Percentiles rank a stretch among this genome's conserved stretches.
phyloP scores from a whole-genome alignment of 805 yeast species.

The Torulaspora maleeae region DNA sequence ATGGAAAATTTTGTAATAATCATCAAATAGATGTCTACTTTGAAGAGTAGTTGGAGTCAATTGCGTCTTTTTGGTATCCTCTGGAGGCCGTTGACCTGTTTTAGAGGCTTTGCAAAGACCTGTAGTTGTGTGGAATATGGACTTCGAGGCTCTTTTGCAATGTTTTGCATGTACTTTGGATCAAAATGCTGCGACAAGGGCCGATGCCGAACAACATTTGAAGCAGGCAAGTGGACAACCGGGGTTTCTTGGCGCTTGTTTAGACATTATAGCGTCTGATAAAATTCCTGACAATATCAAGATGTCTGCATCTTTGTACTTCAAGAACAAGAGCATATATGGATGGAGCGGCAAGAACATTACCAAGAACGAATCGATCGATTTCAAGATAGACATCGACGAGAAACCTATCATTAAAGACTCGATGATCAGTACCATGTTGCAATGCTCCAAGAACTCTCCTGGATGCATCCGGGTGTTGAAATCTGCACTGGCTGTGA shows the following conservation, averaged over 20 bases:
- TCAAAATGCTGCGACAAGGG: conserved; percentile 56
- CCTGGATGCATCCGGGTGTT: conserved; percentile 41
- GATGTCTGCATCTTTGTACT: conserved; percentile 73
- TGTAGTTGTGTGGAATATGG: conserved; percentile 45
- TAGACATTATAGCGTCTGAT: conserved; percentile 60
- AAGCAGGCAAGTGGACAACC: conserved; percentile 51
- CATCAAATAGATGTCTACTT: not conserved
- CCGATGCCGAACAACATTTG: conserved; percentile 65
- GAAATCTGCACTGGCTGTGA: conserved; percentile 48
- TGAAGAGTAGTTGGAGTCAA: not conserved
- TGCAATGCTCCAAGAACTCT: conserved; percentile 41
- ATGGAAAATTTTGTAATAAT: conserved; percentile 7
- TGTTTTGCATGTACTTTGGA: conserved; percentile 78
- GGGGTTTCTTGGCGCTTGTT: conserved; percentile 78
- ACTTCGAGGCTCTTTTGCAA: conserved; percentile 58
- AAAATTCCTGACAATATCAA: conserved; percentile 51
- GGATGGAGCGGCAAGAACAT: conserved; percentile 49
- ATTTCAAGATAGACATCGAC: conserved; percentile 48
- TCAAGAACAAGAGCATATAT: conserved; percentile 66
- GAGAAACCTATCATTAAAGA: conserved; percentile 74
- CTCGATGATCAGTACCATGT: conserved; percentile 60
- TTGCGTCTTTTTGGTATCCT: not conserved
- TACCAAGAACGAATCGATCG: conserved; percentile 29
- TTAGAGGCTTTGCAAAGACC: not conserved
- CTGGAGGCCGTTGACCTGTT: not conserved